Evolutionary conservation across 768 basidiomycete genomes (phyloP).

Genomic region (Lentinula guzmanii): DNA sequence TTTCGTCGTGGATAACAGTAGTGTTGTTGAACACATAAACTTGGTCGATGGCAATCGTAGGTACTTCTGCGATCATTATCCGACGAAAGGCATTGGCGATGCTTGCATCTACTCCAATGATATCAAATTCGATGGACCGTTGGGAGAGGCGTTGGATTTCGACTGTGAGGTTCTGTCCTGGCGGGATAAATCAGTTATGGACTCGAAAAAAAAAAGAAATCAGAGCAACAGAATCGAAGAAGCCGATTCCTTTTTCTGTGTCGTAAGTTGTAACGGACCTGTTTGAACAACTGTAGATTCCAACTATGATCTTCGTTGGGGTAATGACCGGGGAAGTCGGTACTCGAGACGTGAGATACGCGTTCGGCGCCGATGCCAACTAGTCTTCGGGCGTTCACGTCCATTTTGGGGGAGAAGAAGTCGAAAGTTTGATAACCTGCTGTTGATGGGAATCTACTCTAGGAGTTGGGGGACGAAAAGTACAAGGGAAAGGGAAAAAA

Average conservation of each 20-base stretch:
- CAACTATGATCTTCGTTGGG: conserved; percentile 83
- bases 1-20: conserved; percentile 88
- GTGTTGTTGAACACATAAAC: conserved; percentile 96
- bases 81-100: conserved; percentile 93
- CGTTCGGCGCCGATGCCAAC: conserved; percentile 68
- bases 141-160: conserved; percentile 76
- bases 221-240: background rate
- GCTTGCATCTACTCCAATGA: conserved; percentile 92
- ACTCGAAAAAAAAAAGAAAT: too few relatives aligned
- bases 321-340: conserved; percentile 88
- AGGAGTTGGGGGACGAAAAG: background rate
- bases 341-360: conserved; percentile 76
- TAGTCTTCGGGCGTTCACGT: conserved; percentile 37
- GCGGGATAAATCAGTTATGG: background rate
- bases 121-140: conserved; percentile 87
- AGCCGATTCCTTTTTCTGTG: too few relatives aligned
- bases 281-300: conserved; percentile 67
- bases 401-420: background rate
- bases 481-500: background rate
- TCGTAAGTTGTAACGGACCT: conserved; percentile 39
- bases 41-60: conserved; percentile 84
- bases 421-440: background rate
- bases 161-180: conserved; percentile 64
- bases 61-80: conserved; percentile 94
- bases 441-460: background rate